These are phyloP conservation scores for Scytalidium lignicola DNA, from an alignment of 2,329 filamentous ascomycete species.

Conservation along the genomic window DNA sequence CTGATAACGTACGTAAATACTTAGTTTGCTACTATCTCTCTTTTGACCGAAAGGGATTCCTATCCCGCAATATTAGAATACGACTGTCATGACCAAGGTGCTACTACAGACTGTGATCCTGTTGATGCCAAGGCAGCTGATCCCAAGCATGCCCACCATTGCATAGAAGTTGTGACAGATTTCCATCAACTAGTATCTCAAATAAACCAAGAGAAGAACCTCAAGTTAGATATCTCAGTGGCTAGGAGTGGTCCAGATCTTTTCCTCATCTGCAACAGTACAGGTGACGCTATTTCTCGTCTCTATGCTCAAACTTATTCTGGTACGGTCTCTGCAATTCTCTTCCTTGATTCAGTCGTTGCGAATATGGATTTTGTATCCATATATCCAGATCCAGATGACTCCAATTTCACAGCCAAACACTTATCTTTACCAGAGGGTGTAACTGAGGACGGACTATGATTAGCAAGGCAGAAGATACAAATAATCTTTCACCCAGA, in stretches of 20 bases:
- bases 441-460: conserved; percentile 22
- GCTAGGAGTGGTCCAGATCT: conserved; percentile 13
- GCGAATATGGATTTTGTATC: conserved; percentile 25
- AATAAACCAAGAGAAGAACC: conserved; percentile 9
- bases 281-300: conserved; percentile 26
- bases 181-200: conserved; percentile 24
- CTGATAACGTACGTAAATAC: too few species aligned
- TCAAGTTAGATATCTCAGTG: conserved; percentile 4
- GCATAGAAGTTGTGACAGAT: conserved; percentile 23
- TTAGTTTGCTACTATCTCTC: conserved; percentile 24
- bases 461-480: conserved; percentile 21
- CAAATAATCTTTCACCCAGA: conserved; percentile 23
- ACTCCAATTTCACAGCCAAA: conserved; percentile 18
- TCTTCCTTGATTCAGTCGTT: conserved; percentile 30
- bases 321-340: conserved; percentile 19
- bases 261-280: conserved; percentile 26
- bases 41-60: conserved; percentile 12
- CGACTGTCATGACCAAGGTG: conserved; percentile 25
- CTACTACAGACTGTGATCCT: conserved; percentile 19
- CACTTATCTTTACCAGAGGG: conserved; percentile 2
- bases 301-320: conserved; percentile 26
- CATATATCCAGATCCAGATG: conserved; percentile 25
- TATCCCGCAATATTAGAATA: conserved; percentile 28
- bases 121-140: conserved; percentile 19
- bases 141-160: conserved; percentile 23